Base-by-base conservation (phyloP, 108 stramenopile genomes). In the Cyclotella sp. region DNA sequence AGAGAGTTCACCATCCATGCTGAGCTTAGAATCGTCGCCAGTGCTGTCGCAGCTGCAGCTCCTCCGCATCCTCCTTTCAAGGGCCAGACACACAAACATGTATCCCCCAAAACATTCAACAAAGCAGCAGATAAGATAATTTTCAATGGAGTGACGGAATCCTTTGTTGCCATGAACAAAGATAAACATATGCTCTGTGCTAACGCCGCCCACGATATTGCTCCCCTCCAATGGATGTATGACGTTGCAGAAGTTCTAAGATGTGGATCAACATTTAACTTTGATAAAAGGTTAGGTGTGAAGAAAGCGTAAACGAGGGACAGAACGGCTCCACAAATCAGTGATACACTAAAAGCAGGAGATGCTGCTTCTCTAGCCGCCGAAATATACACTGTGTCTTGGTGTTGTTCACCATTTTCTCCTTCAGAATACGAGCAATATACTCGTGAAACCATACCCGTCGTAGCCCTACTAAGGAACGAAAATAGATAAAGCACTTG, bases 91-190 rank as follows among this genome's bases (percentile, higher is more conserved):
- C 93, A 93, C 22, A 90, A 65, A 45, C 89, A 61, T 19, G 66
- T 71, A 65, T 93, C 93, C 40, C 89, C 93, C n/a, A 90, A 58
- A 8, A 93, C 62, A 75, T 93, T 93, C 12, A 90, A 40, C 7
- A 82, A 61, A 12, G 90, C 89, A 18, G 89, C 89, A 16, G 81
- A 70, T 12, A 69, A 58, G 52, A 93, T 82, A 69, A 93, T 93
- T 76, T 88, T 91, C 60, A 93, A 61, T 18, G 93, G 93, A 11
- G 93, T 93, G 28, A 90, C 79, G 21, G 89, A 88, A 88, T 93
- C 93, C 47, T 84, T 78, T 40, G 93, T 89, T 4, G 88, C 90
- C 85, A 93, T 76, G 68, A 93, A 81, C 14, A 91, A 65, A 4
- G 81, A 81, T 8, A 93, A 73, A 18, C 73, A 73, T 1, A 88